Base-by-base conservation (phyloP, 306 rosid species). In the Dryas drummondii region DNA sequence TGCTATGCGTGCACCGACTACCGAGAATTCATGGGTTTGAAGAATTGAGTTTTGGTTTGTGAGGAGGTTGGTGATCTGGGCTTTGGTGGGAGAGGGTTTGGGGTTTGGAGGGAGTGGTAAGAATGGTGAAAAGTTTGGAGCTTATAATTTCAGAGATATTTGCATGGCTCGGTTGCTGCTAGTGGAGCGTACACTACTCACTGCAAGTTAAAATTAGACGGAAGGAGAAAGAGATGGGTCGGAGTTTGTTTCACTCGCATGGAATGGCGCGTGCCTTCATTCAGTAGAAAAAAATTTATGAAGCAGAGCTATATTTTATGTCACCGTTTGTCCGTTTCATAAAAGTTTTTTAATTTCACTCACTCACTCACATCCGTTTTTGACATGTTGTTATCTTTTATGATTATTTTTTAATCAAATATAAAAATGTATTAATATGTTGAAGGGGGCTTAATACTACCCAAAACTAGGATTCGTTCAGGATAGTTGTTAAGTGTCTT, bases 161-260 rank as follows among this genome's bases (percentile, higher is more conserved):
- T 72, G 76, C 68, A 72, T 72, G 76, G 68, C 41, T 62, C 4
- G 16, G 60, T 32, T 60, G 70, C 41, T 16, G 70, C 46, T 0
- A 17, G 59, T n/a, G 73, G 77, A 51, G 49, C 40, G 52, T 9
- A 2, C 0, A 64, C 37, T 32, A 64, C 37, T 32, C 37, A 51
- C 19, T 37, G 66, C 4, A 32, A 41, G 76, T 62, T 13, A 14
- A 40, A 32, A 19, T 11, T 59, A 54, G 50, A 67, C 41, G 79
- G 79, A 37, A 44, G 56, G 74, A 27, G 52, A 48, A 54, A 47
- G 55, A n/a, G 55, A 26, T 42, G 44, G 37, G 7, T 37, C 17
- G 13, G 0, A 46, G 19, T 53, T 16, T 0, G 45, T 70, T 63
- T 15, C 26, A 42, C 70, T 42, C 19, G 7, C 64, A 61, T 7